phyloP scores from a whole-genome alignment of 192 early-diverging fungal species.

The Umbelopsis ramanniana region DNA sequence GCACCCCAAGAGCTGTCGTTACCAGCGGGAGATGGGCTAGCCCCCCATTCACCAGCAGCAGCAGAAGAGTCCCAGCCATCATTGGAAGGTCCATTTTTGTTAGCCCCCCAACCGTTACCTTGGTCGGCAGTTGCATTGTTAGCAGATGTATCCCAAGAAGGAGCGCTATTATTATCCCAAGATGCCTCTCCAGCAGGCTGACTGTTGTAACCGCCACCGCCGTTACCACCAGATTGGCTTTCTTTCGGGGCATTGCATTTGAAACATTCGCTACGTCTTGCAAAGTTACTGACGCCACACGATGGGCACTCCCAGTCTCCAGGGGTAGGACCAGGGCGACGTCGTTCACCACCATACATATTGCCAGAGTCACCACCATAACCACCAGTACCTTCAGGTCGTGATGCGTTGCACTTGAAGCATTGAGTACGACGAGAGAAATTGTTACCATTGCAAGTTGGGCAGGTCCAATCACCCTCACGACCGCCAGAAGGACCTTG shows the following conservation, averaged over 20 bases:
- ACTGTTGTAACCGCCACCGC: conserved; percentile 14
- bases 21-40: conserved; percentile 7
- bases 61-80: no score
- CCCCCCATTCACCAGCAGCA: no score
- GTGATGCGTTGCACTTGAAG: conserved; percentile 30
- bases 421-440: conserved; percentile 32
- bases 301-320: conserved; percentile 41
- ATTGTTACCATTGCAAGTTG: conserved; percentile 28
- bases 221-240: conserved; percentile 13
- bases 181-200: not conserved
- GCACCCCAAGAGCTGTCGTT: not conserved
- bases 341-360: conserved; percentile 16
- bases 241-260: conserved; percentile 28
- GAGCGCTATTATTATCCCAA: conserved; percentile 13
- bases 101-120: conserved; percentile 8
- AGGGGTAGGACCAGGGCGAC: conserved; percentile 30
- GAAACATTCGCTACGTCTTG: conserved; percentile 34
- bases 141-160: conserved; percentile 6
- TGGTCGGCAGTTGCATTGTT: conserved; percentile 13
- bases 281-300: conserved; percentile 32
- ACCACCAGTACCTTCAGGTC: conserved; percentile 37
- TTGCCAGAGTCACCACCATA: not conserved
- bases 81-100: not conserved
- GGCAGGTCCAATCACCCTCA: conserved; percentile 36
- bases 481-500: conserved; percentile 11